Base-by-base conservation (phyloP, 2,329 filamentous ascomycete genomes). In the Cercospora sp. region DNA sequence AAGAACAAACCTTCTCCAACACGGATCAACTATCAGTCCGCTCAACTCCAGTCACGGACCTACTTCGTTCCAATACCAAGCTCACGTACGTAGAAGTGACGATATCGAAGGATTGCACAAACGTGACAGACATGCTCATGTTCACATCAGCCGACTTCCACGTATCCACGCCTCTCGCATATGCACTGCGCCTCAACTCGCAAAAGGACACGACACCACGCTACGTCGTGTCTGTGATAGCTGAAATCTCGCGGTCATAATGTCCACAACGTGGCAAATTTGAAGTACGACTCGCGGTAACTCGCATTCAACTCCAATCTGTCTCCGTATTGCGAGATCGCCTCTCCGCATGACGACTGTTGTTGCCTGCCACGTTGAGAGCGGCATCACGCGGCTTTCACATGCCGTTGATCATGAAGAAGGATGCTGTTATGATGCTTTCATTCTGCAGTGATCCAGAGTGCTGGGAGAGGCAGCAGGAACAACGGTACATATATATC, bases 21-120 rank as follows among this genome's bases (percentile, higher is more conserved):
- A 26, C 49, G 21, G 49, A 28, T 9, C 18, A 43, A 43, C 37
- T 8, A 43, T n/a, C 37, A n/a, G 37, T 16, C 28, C 7, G 12
- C 16, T 58, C 16, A 3, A 34, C 28, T 58, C 28, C 28, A 32
- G 5, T 4, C 7, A 5, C 34, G 34, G 34, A 37, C 34, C 12
- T 16, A 16, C 13, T 12, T 37, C 34, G 12, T 37, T 0, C 16
- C 18, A 24, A n/a, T 4, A 3, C 4, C 30, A 5, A 37, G 21
- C 18, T 30, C 24, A 18, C 61, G 24, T 63, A 63, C 61, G 61
- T 63, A 45, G 61, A 34, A 55, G 61, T 63, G 61, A 63, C 61
- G 61, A 63, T 63, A 63, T 63, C 61, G n/a, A 49, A 63, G 61
- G 61, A 57, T 55, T 32, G 37, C 49, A 59, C 53, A 57, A 57